A percentile compares a stretch with the other conserved stretches of the same genome.
These are phyloP conservation scores for Leccinum incarnatum DNA, from an alignment of 768 basidiomycete species.

Conservation along the genomic window DNA sequence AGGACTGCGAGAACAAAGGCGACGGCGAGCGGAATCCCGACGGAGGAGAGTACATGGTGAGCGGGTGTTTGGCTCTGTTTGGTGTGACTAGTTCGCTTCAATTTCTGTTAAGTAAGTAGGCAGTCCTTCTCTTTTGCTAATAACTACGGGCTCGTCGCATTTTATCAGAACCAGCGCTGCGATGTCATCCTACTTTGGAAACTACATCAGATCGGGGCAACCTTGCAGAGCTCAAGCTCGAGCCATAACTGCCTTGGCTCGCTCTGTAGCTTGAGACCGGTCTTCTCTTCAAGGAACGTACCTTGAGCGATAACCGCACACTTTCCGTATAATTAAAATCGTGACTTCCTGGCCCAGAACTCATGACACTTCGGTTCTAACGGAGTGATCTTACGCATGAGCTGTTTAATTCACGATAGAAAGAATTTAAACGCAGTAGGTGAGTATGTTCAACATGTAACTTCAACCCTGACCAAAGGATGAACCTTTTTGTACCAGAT, in stretches of 20 bases:
- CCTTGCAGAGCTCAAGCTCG: too few species aligned
- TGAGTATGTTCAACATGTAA: too few species aligned
- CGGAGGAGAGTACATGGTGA: conserved; percentile 36
- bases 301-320: conserved; percentile 12
- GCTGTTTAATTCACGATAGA: conserved; percentile 3
- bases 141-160: not conserved
- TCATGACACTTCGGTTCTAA: conserved; percentile 9
- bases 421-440: not conserved
- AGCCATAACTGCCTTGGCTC: too few species aligned
- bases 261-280: too few species aligned
- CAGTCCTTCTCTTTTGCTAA: too few species aligned
- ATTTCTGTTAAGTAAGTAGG: too few species aligned
- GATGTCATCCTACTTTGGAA: not conserved
- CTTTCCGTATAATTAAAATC: conserved; percentile 12
- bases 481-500: conserved; percentile 1
- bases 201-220: not conserved
- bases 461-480: conserved; percentile 6
- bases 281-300: not conserved
- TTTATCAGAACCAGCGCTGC: too few species aligned
- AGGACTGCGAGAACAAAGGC: conserved; percentile 37
- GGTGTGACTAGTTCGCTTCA: not conserved
- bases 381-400: conserved; percentile 17
- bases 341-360: conserved; percentile 8
- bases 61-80: conserved; percentile 21
- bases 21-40: conserved; percentile 41